These are phyloP conservation scores for Coccomyxa subellipsoidea DNA, from an alignment of 163 green algal genomes.

Conservation along the genomic window DNA sequence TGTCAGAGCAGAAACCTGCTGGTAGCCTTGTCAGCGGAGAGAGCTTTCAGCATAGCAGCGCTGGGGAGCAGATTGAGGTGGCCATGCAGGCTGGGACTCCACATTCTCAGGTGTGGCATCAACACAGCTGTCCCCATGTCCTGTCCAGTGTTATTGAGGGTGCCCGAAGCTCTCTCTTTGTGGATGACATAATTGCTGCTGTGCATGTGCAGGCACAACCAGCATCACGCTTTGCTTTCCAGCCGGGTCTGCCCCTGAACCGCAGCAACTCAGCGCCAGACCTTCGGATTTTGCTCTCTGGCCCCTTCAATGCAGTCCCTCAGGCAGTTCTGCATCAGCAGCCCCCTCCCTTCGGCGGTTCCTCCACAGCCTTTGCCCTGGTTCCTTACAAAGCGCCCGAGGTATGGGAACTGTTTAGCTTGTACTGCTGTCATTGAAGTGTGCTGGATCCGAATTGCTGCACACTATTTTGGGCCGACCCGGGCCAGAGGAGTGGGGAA, in stretches of 20 bases:
- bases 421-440: too few relatives aligned
- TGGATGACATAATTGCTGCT: background rate
- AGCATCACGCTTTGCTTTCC: background rate
- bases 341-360: background rate
- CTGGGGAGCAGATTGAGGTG: background rate
- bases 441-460: too few relatives aligned
- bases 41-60: background rate
- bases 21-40: background rate
- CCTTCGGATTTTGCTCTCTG: background rate
- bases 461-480: too few relatives aligned
- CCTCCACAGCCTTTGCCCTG: background rate
- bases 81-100: conserved; percentile 2
- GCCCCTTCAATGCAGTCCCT: background rate
- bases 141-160: background rate
- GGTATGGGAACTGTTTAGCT: background rate
- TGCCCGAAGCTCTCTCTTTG: background rate
- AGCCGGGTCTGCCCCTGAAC: background rate
- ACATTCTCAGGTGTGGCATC: background rate
- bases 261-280: conserved; percentile 3
- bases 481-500: background rate
- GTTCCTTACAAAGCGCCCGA: conserved; percentile 5
- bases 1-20: background rate
- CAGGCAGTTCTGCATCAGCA: background rate
- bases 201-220: background rate
- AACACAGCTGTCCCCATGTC: background rate